A percentile compares a stretch with the other conserved stretches of the same genome.
These are phyloP conservation scores for Aspergillus sp. DNA, from an alignment of 2,329 filamentous ascomycete genomes.

Conservation along the genomic window DNA sequence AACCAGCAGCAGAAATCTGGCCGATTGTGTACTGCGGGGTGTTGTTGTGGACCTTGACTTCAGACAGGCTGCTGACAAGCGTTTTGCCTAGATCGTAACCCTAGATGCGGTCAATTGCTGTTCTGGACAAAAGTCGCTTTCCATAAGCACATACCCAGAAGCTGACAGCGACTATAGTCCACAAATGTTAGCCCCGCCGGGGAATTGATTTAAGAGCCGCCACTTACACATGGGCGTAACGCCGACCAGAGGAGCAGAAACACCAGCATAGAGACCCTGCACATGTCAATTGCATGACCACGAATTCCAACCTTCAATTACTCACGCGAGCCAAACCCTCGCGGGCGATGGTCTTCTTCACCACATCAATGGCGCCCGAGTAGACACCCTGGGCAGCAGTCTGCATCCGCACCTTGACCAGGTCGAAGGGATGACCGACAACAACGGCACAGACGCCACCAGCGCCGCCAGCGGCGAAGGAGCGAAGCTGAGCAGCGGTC, in stretches of 20 bases:
- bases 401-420: slow-evolving; percentile 96
- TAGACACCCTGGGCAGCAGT: slow-evolving; percentile 95
- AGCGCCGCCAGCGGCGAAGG: slow-evolving; percentile 84
- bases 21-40: slow-evolving; percentile 70
- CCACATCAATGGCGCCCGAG: slow-evolving; percentile 84
- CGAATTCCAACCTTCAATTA: not conserved
- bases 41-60: slow-evolving; percentile 61
- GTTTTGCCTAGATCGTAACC: slow-evolving; percentile 95
- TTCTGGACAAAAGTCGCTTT: not conserved
- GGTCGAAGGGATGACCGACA: slow-evolving; percentile 93
- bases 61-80: slow-evolving; percentile 70
- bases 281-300: slow-evolving; percentile 8
- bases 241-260: slow-evolving; percentile 88
- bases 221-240: slow-evolving; percentile 98
- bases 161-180: slow-evolving; percentile 60
- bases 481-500: slow-evolving; percentile 68
- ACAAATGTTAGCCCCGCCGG: not conserved
- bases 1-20: slow-evolving; percentile 88
- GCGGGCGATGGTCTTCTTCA: slow-evolving; percentile 80
- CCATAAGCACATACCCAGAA: slow-evolving; percentile 55
- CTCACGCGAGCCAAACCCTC: slow-evolving; percentile 69
- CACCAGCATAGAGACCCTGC: slow-evolving; percentile 89
- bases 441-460: slow-evolving; percentile 92
- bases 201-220: not conserved
- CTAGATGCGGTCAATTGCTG: slow-evolving; percentile 54